Conservation (phyloP, 352 stramenopile species). For the Pythium dissotocum region DNA sequence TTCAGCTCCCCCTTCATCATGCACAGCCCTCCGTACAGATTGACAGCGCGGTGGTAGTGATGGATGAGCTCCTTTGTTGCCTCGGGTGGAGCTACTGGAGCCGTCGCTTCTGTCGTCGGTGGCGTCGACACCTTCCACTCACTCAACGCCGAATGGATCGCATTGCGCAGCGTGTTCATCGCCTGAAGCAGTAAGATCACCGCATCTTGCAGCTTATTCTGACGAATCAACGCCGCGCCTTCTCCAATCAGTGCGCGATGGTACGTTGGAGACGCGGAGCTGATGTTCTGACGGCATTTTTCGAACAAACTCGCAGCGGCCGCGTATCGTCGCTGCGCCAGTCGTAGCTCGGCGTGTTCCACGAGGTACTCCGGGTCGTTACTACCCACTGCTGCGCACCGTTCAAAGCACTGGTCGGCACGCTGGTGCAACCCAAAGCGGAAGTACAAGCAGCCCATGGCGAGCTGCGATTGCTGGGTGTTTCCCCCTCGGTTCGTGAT, state of each 20-base stretch:
- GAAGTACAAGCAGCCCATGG: slow-evolving; percentile 57
- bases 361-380: slow-evolving; percentile 48
- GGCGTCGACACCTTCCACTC: background rate
- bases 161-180: slow-evolving; percentile 36
- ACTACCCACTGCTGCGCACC: slow-evolving; percentile 33
- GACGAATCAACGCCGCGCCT: slow-evolving; percentile 38
- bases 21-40: slow-evolving; percentile 51
- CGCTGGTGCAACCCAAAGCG: slow-evolving; percentile 57
- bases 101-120: background rate
- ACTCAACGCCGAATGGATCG: slow-evolving; percentile 22
- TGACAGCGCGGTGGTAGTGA: slow-evolving; percentile 43
- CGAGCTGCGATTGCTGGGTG: slow-evolving; percentile 28
- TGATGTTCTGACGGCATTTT: slow-evolving; percentile 33
- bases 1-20: slow-evolving; percentile 56
- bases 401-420: slow-evolving; percentile 47
- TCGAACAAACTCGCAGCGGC: slow-evolving; percentile 40
- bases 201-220: slow-evolving; percentile 45
- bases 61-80: slow-evolving; percentile 25
- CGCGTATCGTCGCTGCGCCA: slow-evolving; percentile 44
- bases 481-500: slow-evolving; percentile 44
- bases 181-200: slow-evolving; percentile 40
- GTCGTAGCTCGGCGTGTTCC: slow-evolving; percentile 45
- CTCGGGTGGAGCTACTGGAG: background rate
- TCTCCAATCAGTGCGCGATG: slow-evolving; percentile 53
- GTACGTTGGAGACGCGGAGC: slow-evolving; percentile 31